Percentiles rank a stretch among this genome's conserved stretches.
Conservation (phyloP, 495 filamentous ascomycete genomes). For the Aspergillus homomorphus region DNA sequence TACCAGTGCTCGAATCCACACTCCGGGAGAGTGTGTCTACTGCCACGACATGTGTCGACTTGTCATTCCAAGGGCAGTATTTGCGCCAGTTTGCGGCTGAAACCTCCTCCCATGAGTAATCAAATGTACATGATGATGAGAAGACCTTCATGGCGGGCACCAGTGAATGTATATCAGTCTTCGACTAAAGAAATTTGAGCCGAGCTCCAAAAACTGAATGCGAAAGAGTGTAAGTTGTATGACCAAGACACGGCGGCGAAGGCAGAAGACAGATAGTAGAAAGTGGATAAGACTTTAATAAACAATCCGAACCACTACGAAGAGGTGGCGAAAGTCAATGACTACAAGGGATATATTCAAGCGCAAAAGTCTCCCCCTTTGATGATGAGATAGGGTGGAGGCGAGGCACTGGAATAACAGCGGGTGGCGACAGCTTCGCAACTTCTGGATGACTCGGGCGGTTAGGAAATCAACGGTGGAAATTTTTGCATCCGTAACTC, state of each 20-base stretch:
- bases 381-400: neutral
- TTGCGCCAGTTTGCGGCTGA: slow-evolving; percentile 99
- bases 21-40: slow-evolving; percentile 84
- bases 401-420: too few species aligned
- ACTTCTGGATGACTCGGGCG: neutral
- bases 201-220: neutral
- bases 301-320: neutral
- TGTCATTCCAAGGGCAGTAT: slow-evolving; percentile 98
- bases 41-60: slow-evolving; percentile 86
- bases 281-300: neutral
- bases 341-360: neutral
- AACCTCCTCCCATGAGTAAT: slow-evolving; percentile 98
- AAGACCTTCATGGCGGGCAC: slow-evolving; percentile 81
- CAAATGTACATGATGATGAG: slow-evolving; percentile 78
- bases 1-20: slow-evolving; percentile 79
- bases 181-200: neutral
- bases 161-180: neutral
- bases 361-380: neutral
- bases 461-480: neutral
- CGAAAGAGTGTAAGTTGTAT: neutral
- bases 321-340: neutral
- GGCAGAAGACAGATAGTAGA: neutral
- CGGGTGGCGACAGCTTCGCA: neutral
- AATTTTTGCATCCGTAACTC: neutral
- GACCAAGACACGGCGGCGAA: neutral